A percentile compares a stretch with the other conserved stretches of the same genome.
Conservation (phyloP, 176 grass and related monocot genomes). For the Ananas comosus region DNA sequence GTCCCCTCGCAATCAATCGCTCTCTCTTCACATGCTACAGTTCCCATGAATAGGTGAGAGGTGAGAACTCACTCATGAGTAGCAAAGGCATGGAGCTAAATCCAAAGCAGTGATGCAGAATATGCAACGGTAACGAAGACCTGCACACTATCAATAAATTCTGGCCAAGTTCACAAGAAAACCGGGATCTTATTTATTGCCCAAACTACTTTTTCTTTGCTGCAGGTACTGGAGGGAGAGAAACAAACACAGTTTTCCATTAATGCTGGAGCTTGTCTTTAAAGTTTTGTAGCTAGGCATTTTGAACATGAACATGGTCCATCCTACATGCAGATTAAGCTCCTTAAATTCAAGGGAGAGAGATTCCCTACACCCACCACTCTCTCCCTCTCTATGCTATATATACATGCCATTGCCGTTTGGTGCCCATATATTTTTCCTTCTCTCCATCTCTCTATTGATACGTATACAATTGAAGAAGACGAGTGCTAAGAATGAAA, state of each 20-base stretch:
- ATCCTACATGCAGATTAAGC: background rate
- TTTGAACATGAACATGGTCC: conserved; percentile 18
- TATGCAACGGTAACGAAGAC: no score
- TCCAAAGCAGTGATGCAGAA: no score
- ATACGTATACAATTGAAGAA: background rate
- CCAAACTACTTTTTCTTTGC: no score
- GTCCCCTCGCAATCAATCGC: no score
- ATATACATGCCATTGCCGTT: background rate
- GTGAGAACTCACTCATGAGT: no score
- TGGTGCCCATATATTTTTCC: background rate
- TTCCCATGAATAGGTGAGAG: no score
- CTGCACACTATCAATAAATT: no score
- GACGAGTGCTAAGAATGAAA: conserved; percentile 10
- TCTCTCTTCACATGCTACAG: no score
- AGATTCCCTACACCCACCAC: background rate
- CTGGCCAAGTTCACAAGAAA: no score
- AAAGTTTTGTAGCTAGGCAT: conserved; percentile 3
- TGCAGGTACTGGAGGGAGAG: background rate
- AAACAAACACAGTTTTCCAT: conserved; percentile 5
- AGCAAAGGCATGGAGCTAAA: no score
- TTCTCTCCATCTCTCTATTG: background rate
- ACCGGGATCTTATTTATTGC: no score
- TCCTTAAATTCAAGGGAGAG: conserved; percentile 13
- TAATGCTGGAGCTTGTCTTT: conserved; percentile 24
- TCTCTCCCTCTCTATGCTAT: background rate